Conservation (phyloP, 2,329 filamentous ascomycete species). For the Trichocomaceae sp. region DNA sequence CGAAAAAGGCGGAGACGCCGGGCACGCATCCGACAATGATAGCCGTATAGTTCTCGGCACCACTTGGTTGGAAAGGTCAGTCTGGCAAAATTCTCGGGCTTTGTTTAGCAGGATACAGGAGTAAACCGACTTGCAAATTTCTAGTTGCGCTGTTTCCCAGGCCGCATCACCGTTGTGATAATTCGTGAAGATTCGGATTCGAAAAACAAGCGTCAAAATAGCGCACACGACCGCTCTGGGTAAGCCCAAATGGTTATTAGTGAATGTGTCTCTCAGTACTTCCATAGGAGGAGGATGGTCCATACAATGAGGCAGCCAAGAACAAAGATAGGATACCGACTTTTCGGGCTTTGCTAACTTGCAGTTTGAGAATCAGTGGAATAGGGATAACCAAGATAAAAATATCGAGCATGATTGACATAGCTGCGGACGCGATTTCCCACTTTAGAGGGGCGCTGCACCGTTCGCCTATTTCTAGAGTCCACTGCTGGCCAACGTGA, state of each 20-base stretch:
- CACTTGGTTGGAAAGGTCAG: too few species aligned
- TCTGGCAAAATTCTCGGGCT: too few species aligned
- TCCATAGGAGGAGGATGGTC: too few species aligned
- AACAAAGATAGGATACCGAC: neutral
- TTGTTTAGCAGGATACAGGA: too few species aligned
- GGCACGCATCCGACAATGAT: neutral
- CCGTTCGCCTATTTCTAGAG: neutral
- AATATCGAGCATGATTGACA: neutral
- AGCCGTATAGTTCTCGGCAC: neutral
- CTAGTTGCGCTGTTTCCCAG: neutral
- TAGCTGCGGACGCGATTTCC: neutral
- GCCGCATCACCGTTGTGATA: neutral
- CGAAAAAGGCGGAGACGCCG: neutral
- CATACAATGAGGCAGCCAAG: neutral
- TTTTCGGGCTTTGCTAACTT: neutral
- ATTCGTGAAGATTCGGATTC: neutral
- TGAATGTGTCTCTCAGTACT: too few species aligned
- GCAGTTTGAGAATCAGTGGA: neutral
- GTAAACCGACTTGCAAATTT: neutral
- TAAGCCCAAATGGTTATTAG: too few species aligned
- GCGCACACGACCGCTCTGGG: neutral
- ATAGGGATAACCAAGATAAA: neutral
- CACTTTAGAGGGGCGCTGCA: neutral
- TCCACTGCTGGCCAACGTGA: neutral
- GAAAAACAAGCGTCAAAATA: neutral